phyloP scores from a whole-genome alignment of 257 asterid species.

The Galeopsis tetrahit region DNA sequence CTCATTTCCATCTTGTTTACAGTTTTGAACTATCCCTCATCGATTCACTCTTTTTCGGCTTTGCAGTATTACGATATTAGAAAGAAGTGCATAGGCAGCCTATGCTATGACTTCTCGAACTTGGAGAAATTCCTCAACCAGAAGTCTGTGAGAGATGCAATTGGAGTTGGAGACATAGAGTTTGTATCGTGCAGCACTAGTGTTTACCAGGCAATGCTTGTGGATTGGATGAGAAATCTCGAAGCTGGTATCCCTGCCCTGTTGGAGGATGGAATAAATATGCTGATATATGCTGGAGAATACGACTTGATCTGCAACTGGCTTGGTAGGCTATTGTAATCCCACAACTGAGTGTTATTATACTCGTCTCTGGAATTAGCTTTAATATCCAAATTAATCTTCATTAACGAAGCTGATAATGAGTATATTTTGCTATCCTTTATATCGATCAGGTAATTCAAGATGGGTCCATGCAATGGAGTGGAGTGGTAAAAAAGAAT shows the following conservation, averaged over 20 bases:
- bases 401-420: conserved; percentile 11
- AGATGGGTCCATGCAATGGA: conserved; percentile 98
- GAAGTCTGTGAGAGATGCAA: conserved; percentile 55
- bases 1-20: conserved; percentile 11
- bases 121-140: conserved; percentile 68
- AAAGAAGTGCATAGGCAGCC: conserved; percentile 74
- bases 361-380: not conserved
- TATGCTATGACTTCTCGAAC: conserved; percentile 83
- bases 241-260: conserved; percentile 80
- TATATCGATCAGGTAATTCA: conserved; percentile 67
- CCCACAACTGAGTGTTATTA: not conserved
- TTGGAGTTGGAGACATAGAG: conserved; percentile 75
- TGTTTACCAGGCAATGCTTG: conserved; percentile 77
- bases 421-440: conserved; percentile 8
- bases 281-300: conserved; percentile 77
- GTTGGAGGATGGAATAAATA: conserved; percentile 70
- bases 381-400: conserved; percentile 6
- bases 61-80: conserved; percentile 75
- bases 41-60: not conserved
- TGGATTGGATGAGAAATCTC: conserved; percentile 89
- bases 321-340: conserved; percentile 55
- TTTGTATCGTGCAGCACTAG: conserved; percentile 73
- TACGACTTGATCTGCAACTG: conserved; percentile 82
- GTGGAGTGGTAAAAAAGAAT: conserved; percentile 87
- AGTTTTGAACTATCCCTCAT: not conserved